Percentiles rank a stretch among this genome's conserved stretches.
phyloP scores from a whole-genome alignment of 768 basidiomycete species.

The Suillus cothurnatus region DNA sequence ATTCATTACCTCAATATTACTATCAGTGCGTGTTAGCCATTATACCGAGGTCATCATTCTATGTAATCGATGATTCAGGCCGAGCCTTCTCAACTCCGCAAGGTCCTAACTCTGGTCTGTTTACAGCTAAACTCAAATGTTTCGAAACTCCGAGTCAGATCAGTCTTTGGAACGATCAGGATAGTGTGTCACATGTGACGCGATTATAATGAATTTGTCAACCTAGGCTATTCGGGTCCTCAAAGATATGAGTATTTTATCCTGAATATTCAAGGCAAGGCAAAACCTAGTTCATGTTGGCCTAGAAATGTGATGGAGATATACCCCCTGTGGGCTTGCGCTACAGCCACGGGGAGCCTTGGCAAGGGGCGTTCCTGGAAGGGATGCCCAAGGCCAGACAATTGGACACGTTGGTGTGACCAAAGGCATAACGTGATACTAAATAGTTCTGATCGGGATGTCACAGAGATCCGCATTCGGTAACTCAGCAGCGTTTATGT shows the following conservation, averaged over 20 bases:
- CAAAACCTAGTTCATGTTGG: neutral
- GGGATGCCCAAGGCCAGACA: neutral
- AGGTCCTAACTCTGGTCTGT: neutral
- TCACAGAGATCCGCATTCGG: neutral
- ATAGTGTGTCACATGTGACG: no score
- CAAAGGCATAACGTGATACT: neutral
- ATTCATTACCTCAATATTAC: neutral
- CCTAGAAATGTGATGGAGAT: neutral
- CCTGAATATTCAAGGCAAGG: neutral
- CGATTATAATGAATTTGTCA: neutral
- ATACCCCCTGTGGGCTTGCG: neutral
- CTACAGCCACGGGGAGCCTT: neutral
- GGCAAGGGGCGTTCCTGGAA: neutral
- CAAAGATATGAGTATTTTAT: neutral
- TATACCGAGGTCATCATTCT: neutral
- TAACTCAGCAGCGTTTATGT: neutral
- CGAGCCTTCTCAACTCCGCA: neutral
- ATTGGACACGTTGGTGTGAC: neutral
- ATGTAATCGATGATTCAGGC: neutral
- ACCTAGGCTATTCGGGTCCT: neutral
- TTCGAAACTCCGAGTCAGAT: conserved; percentile 1
- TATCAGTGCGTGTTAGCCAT: neutral
- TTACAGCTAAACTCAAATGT: conserved; percentile 1
- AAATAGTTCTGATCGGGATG: neutral
- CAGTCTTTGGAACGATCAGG: neutral